Evolutionary conservation across 805 yeast genomes (phyloP).

Genomic region (Candida sithepensis): DNA sequence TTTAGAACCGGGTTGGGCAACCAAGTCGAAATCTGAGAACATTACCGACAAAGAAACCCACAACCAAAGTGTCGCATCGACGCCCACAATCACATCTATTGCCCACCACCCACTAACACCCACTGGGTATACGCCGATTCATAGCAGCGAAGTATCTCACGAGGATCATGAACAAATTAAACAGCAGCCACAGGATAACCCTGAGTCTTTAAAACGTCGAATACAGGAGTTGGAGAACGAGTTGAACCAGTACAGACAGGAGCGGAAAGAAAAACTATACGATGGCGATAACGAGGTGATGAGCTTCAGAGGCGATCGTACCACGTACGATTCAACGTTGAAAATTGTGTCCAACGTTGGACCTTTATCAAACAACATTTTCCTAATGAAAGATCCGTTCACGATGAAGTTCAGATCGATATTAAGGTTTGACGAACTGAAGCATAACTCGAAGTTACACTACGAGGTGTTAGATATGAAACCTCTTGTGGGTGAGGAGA

Average conservation of each 20-base stretch:
- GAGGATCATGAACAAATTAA: not conserved
- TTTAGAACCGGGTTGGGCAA: slow-evolving; percentile 23
- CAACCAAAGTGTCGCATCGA: not conserved
- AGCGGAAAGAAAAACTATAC: slow-evolving; percentile 1
- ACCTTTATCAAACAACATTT: slow-evolving; percentile 9
- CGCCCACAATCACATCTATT: not conserved
- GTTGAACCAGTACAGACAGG: slow-evolving; percentile 4
- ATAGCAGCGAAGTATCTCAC: not conserved
- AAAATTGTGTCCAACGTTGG: slow-evolving; percentile 4
- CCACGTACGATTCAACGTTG: slow-evolving; percentile 3
- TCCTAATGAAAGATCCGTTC: slow-evolving; percentile 16
- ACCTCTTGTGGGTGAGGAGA: slow-evolving; percentile 11
- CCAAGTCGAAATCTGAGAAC: not conserved
- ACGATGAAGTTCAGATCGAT: not conserved
- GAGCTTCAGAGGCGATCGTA: slow-evolving; percentile 8
- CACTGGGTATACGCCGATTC: not conserved
- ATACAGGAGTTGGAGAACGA: slow-evolving; percentile 7
- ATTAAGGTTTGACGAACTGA: slow-evolving; percentile 3
- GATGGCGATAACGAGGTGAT: slow-evolving; percentile 11
- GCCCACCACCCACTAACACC: not conserved
- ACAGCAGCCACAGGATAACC: not conserved
- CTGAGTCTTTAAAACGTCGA: not conserved
- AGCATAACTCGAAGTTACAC: slow-evolving; percentile 3
- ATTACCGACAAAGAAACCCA: not conserved
- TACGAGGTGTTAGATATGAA: slow-evolving; percentile 11